phyloP scores from a whole-genome alignment of 2,329 filamentous ascomycete species.

The Tolypocladium endophyticum region DNA sequence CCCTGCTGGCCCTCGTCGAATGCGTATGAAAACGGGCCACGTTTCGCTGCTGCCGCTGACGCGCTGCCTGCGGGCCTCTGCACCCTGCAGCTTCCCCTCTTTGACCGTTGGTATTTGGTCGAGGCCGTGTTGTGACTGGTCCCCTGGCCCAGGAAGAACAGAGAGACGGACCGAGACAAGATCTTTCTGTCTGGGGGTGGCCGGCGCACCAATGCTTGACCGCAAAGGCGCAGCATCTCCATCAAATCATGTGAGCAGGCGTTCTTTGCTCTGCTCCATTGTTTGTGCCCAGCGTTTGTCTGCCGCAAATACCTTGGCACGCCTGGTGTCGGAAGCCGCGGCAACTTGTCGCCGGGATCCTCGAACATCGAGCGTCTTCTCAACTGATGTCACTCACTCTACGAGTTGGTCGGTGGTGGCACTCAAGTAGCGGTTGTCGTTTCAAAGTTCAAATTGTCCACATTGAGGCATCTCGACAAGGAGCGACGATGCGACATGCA shows the following conservation, averaged over 20 bases:
- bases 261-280: background rate
- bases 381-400: background rate
- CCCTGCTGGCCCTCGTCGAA: background rate
- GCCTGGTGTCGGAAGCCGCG: background rate
- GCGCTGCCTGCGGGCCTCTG: constrained; percentile 1
- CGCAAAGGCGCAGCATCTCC: background rate
- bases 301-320: background rate
- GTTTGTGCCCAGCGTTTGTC: background rate
- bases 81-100: constrained; percentile 5
- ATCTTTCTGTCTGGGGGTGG: background rate
- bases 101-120: background rate
- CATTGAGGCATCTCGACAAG: too few species aligned
- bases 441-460: background rate
- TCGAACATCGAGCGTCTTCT: background rate
- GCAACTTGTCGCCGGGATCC: background rate
- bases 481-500: background rate
- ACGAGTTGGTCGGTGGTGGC: background rate
- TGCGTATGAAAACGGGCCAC: constrained; percentile 17
- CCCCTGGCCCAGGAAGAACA: background rate
- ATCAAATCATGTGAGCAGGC: background rate
- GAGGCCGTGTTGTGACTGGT: background rate
- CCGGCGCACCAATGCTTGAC: background rate
- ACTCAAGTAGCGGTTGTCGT: too few species aligned
- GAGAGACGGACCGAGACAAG: background rate
- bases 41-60: constrained; percentile 11